These are phyloP conservation scores for Penicillium soppii DNA, from an alignment of 495 filamentous ascomycete species.

Conservation along the genomic window DNA sequence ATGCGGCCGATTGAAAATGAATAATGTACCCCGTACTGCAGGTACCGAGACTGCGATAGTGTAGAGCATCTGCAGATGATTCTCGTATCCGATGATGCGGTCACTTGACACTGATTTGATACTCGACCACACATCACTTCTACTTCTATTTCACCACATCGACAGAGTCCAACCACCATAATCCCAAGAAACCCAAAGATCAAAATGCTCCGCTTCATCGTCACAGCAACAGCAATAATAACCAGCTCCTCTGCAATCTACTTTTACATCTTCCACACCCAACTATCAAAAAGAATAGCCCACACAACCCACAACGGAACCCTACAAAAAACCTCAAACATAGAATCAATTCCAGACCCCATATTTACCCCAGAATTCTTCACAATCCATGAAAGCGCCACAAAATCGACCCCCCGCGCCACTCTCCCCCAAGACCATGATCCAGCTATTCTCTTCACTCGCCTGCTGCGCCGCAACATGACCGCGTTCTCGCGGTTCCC, in stretches of 20 bases:
- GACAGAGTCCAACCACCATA: no score
- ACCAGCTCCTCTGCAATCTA: slow-evolving; percentile 22
- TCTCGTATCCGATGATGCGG: slow-evolving; percentile 16
- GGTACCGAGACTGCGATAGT: background rate
- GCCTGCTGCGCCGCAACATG: slow-evolving; percentile 38
- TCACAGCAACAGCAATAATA: slow-evolving; percentile 19
- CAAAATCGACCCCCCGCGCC: slow-evolving; percentile 18
- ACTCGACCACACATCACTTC: no score
- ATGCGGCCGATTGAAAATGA: background rate
- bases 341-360: slow-evolving; percentile 23
- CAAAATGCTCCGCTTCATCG: slow-evolving; percentile 16
- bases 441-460: slow-evolving; percentile 20
- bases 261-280: slow-evolving; percentile 25
- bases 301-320: slow-evolving; percentile 21
- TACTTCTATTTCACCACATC: no score
- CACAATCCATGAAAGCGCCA: slow-evolving; percentile 25
- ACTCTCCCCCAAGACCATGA: slow-evolving; percentile 18
- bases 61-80: background rate
- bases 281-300: slow-evolving; percentile 20
- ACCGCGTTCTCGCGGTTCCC: slow-evolving; percentile 30
- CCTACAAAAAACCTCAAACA: slow-evolving; percentile 9
- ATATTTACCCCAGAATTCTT: slow-evolving; percentile 23
- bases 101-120: slow-evolving; percentile 5
- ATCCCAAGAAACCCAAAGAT: background rate
- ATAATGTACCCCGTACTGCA: background rate